Evolutionary conservation across 805 yeast species (phyloP), one percentile per base, ranked within the genome.

Genomic region (Maudiozyma turicensis): DNA sequence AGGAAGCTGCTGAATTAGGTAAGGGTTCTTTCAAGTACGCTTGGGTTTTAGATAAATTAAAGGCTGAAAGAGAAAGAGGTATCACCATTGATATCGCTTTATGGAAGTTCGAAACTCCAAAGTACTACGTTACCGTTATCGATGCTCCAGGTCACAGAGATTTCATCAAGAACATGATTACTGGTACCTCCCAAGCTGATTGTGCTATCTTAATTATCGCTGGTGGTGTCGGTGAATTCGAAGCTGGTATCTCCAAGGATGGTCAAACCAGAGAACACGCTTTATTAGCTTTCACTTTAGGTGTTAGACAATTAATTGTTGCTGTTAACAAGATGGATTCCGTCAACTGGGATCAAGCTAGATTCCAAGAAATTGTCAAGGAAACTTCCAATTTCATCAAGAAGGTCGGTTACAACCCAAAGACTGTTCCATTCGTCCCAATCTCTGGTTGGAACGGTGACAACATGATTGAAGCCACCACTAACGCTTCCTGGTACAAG

Each of bases 11-110:
- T 70, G 95, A 88, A 76, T 85, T 85, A 72, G 95, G 95, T 69
- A 87, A 86, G 82, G 93, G 95, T 76, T 88, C 96, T 70, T 89
- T 88, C 88, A 87, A 88, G 77, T 85, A 87, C 85, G 96, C 96
- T 67, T 87, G 96, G 96, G 95, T 88, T 65, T 81, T 88, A 74
- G 96, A 88, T 80, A 87, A 87, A 75, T 79, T 88, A 64, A 85
- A 86, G 85, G 95, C 95, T 70, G 96, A 88, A 80, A 83, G 96
- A 40, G 43, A 40, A 30, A 40, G 43, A 40, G 43, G 43, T 40
- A 40, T 87, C 80, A 87, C 96, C 71, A 87, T 87, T 67, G 95
- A 87, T 73, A 86, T 87, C 64, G 91, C 95, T 73, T 80, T 86
- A 68, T 84, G 95, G 84, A 83, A 84, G 77, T 86, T 87, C 82